phyloP scores from a whole-genome alignment of 352 stramenopile species.

The Pythium aphanidermatum region DNA sequence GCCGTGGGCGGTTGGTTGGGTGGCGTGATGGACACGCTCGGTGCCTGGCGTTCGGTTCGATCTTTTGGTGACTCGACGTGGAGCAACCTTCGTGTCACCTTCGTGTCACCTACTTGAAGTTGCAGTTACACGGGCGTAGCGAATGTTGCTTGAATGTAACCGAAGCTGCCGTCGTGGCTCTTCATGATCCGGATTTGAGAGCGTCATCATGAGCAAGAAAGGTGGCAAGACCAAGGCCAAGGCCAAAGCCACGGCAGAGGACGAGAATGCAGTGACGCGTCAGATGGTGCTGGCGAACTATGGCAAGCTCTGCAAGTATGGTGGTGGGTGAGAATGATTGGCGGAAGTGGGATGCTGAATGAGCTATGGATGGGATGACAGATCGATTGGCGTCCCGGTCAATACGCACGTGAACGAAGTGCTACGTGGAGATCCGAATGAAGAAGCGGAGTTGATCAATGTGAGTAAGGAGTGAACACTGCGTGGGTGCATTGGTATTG shows the following conservation, averaged over 20 bases:
- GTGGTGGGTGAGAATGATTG: too few relatives aligned
- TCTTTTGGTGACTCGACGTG: too few relatives aligned
- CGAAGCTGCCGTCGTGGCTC: constrained; percentile 7
- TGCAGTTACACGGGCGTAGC: not conserved
- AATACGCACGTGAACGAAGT: constrained; percentile 69
- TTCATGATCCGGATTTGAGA: constrained; percentile 14
- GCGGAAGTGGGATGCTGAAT: too few relatives aligned
- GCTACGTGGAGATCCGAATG: constrained; percentile 45
- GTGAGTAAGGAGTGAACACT: constrained; percentile 18
- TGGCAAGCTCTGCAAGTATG: constrained; percentile 79
- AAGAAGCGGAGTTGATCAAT: constrained; percentile 69
- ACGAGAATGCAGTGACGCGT: constrained; percentile 63
- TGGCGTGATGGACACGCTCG: constrained; percentile 9
- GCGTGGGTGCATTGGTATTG: too few relatives aligned
- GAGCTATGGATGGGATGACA: constrained; percentile 15
- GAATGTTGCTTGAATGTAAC: constrained; percentile 1
- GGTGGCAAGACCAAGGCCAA: constrained; percentile 33
- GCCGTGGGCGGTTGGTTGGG: too few relatives aligned
- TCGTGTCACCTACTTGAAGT: constrained; percentile 10
- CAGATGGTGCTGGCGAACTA: constrained; percentile 63
- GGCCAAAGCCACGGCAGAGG: constrained; percentile 41
- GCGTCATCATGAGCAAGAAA: constrained; percentile 52
- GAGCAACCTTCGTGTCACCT: constrained; percentile 17
- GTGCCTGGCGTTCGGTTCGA: not conserved
- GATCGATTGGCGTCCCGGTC: constrained; percentile 59